phyloP scores from a whole-genome alignment of 371 early-diverging fungal species.

The Apophysomyces elegans region DNA sequence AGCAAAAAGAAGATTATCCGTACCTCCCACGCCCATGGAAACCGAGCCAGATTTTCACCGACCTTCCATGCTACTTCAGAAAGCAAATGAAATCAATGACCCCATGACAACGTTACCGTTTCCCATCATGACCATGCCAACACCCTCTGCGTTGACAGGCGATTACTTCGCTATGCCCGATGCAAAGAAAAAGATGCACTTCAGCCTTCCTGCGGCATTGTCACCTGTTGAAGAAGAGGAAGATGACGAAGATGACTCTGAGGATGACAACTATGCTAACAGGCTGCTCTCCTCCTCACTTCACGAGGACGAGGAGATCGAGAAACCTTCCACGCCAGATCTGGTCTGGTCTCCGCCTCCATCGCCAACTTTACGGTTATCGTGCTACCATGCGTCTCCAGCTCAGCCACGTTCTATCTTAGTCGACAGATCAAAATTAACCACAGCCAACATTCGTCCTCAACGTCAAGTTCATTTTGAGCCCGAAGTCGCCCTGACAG shows the following conservation, averaged over 20 bases:
- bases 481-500: slow-evolving; percentile 36
- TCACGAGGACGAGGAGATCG: background rate
- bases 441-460: background rate
- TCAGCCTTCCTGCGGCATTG: slow-evolving; percentile 8
- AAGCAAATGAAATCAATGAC: background rate
- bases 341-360: slow-evolving; percentile 9
- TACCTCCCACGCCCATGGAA: background rate
- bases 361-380: slow-evolving; percentile 1
- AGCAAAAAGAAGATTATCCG: background rate
- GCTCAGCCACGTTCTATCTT: slow-evolving; percentile 1
- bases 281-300: background rate
- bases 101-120: background rate
- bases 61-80: background rate
- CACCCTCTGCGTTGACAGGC: background rate
- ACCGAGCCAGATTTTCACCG: background rate
- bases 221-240: slow-evolving; percentile 12
- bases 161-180: slow-evolving; percentile 2
- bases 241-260: slow-evolving; percentile 12
- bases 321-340: slow-evolving; percentile 4
- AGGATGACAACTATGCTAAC: background rate
- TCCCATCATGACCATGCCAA: background rate
- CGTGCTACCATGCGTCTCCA: slow-evolving; percentile 10
- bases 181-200: slow-evolving; percentile 5
- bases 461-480: slow-evolving; percentile 41
- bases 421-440: background rate